A percentile compares a stretch with the other conserved stretches of the same genome.
These are phyloP conservation scores for Limonium bicolor DNA, from an alignment of 148 eudicot genomes.

Conservation along the genomic window DNA sequence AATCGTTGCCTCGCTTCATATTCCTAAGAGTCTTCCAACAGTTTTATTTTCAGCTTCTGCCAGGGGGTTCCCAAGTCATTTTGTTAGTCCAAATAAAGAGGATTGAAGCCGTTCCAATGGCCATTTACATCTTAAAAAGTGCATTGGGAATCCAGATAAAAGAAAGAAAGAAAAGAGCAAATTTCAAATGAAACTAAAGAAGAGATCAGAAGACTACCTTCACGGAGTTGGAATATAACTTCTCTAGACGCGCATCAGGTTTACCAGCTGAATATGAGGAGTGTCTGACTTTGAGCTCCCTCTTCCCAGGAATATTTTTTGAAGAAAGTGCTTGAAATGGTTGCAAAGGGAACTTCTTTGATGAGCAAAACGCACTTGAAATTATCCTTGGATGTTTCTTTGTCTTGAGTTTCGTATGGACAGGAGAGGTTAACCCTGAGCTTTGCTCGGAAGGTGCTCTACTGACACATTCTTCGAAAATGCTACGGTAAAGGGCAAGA, in stretches of 20 bases:
- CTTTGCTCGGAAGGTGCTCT: conserved; percentile 57
- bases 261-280: conserved; percentile 26
- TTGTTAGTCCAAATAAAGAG: too few relatives aligned
- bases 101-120: too few relatives aligned
- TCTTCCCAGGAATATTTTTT: conserved; percentile 35
- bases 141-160: conserved; percentile 13
- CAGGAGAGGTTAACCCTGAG: conserved; percentile 67
- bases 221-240: conserved; percentile 16
- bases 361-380: conserved; percentile 76
- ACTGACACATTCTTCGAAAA: conserved; percentile 70
- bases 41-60: too few relatives aligned
- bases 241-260: conserved; percentile 24
- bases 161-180: background rate
- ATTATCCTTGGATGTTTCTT: conserved; percentile 84
- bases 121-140: background rate
- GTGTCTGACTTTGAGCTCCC: conserved; percentile 35
- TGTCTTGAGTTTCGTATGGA: conserved; percentile 31
- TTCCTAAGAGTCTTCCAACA: too few relatives aligned
- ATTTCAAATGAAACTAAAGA: background rate
- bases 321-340: conserved; percentile 43
- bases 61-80: too few relatives aligned
- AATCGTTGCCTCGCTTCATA: too few relatives aligned
- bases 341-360: conserved; percentile 62
- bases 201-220: conserved; percentile 25
- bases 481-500: conserved; percentile 75